Base-by-base conservation (phyloP, 179 eudicot genomes). In the Silene vulgaris region DNA sequence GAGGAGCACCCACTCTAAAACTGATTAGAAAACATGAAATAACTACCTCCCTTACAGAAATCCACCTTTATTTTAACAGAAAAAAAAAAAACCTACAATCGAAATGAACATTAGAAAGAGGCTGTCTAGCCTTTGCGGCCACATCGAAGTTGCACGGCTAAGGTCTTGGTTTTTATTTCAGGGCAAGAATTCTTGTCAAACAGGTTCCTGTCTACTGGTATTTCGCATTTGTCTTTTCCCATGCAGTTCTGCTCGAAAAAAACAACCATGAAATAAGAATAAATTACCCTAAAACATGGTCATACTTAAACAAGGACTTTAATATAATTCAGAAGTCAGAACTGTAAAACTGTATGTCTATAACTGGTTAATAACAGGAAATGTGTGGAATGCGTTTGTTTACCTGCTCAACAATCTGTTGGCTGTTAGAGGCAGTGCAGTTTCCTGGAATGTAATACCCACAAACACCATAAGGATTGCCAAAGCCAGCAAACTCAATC, bases 401-500 rank as follows among this genome's bases (percentile, higher is more conserved):
- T 73, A 87, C 93, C 89, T 88, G 72, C 69, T 89, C 89, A n/a
- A 86, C 91, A 19, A 88, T 52, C 20, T 82, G 65, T 23, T 61
- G 68, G 67, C 77, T 76, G 13, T 78, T 80, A 19, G 85, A 79
- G 28, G 89, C 77, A 54, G 64, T 73, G 84, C 96, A 90, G 19
- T 80, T 75, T 17, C 88, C 87, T 0, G 5, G 30, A 16, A 35
- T 32, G 74, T 32, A 91, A 64, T 43, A 65, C 20, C 97, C 97
- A 78, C 97, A 91, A 12, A 79, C 76, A 19, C 97, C 97, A 56
- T 60, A 73, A 6, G 93, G 88, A 77, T 86, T 80, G n/a, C 97
- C 99, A 73, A 83, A 95, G 83, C 90, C 87, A 6, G 90, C 99
- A 43, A 89, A 90, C 20, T 90, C 89, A 2, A 95, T 80, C 1